Evolutionary conservation across 2,329 filamentous ascomycete species (phyloP).

Genomic region (Microsporum audouinii): DNA sequence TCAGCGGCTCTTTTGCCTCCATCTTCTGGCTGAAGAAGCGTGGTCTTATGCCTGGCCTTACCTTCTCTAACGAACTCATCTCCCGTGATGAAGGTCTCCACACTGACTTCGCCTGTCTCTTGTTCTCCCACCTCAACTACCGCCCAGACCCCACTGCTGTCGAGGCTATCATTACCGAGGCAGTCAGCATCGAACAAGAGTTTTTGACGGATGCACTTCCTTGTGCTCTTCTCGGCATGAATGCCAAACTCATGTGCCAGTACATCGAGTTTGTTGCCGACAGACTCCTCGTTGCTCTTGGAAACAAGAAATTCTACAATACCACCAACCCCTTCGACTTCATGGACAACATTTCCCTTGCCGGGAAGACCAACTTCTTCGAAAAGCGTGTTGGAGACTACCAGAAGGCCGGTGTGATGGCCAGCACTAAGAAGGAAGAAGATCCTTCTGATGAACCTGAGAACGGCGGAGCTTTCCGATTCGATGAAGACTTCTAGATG

Average conservation of each 20-base stretch:
- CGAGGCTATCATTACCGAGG: conserved; percentile 81
- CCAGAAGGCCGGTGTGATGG: conserved; percentile 99
- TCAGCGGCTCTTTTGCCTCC: conserved; percentile 93
- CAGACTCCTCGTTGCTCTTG: conserved; percentile 80
- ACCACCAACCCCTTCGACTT: conserved; percentile 96
- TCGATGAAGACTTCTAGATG: conserved; percentile 91
- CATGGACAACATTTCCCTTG: conserved; percentile 99
- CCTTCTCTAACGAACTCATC: conserved; percentile 99
- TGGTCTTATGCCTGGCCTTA: conserved; percentile 94
- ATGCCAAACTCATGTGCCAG: conserved; percentile 93
- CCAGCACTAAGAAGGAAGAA: conserved; percentile 62
- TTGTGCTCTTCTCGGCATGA: conserved; percentile 91
- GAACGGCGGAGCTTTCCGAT: conserved; percentile 63
- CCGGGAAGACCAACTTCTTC: conserved; percentile 99
- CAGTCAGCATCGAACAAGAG: conserved; percentile 90
- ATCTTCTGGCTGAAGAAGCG: conserved; percentile 99
- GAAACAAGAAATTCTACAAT: conserved; percentile 90
- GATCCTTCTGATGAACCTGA: conserved; percentile 35
- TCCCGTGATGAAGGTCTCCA: conserved; percentile 98
- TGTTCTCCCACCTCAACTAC: conserved; percentile 95
- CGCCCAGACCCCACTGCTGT: conserved; percentile 74
- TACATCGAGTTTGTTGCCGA: conserved; percentile 99
- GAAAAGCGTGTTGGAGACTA: conserved; percentile 99
- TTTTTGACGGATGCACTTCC: conserved; percentile 95
- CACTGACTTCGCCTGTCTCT: conserved; percentile 95